Conservation (phyloP, 129 eudicot genomes). For the Kitagawia praeruptora region DNA sequence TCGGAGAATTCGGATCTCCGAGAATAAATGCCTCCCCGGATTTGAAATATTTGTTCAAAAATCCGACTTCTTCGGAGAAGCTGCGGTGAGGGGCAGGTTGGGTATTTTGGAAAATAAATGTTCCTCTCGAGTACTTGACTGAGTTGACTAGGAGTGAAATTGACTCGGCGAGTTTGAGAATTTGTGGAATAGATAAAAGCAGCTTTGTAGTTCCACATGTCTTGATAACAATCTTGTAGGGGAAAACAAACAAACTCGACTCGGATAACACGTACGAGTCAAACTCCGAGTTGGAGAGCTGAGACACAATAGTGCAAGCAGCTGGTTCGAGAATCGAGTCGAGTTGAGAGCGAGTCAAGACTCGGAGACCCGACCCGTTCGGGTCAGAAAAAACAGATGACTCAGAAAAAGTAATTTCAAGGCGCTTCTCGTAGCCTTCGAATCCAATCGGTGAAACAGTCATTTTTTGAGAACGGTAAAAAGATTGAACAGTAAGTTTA, state of each 20-base stretch:
- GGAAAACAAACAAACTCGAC: constrained; percentile 40
- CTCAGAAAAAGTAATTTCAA: constrained; percentile 29
- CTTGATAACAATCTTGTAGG: constrained; percentile 29
- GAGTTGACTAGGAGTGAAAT: constrained; percentile 24
- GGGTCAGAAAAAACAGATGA: constrained; percentile 25
- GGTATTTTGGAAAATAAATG: constrained; percentile 27
- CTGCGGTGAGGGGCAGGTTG: constrained; percentile 40
- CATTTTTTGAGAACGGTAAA: constrained; percentile 7
- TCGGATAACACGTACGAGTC: constrained; percentile 51
- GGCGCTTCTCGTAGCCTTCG: constrained; percentile 46
- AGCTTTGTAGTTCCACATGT: constrained; percentile 45
- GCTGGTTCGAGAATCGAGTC: constrained; percentile 33
- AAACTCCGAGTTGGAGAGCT: constrained; percentile 30
- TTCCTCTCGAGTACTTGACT: constrained; percentile 37
- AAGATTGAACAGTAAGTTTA: neutral
- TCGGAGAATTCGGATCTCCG: constrained; percentile 13
- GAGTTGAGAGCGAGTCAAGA: constrained; percentile 26
- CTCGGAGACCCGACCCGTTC: constrained; percentile 30
- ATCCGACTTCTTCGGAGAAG: constrained; percentile 34
- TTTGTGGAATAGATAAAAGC: constrained; percentile 22
- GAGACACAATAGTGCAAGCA: constrained; percentile 34
- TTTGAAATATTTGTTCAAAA: constrained; percentile 15
- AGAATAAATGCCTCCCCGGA: constrained; percentile 15
- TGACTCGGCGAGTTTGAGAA: constrained; percentile 27
- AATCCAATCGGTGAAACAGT: constrained; percentile 36